phyloP scores from a whole-genome alignment of 345 rosid species.

The Pistacia integerrima region DNA sequence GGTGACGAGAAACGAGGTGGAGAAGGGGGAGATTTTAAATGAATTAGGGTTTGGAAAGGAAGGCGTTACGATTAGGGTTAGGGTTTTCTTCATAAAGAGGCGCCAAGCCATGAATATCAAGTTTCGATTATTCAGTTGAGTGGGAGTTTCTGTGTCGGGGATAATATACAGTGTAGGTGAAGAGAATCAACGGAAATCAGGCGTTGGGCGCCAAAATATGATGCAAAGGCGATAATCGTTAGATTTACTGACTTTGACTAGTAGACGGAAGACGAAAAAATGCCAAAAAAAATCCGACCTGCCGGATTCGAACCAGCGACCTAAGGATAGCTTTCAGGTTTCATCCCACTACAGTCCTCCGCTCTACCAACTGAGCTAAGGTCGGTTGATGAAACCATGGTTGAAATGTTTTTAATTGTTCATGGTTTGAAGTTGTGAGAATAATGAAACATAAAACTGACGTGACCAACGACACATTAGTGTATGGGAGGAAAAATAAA shows the following conservation, averaged over 20 bases:
- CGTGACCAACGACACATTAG: too few relatives aligned
- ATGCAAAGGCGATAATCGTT: background rate
- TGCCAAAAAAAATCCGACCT: conserved; percentile 42
- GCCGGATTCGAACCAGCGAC: conserved; percentile 90
- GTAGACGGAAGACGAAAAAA: background rate
- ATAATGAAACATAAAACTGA: too few relatives aligned
- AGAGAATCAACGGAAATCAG: background rate
- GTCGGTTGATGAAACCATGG: conserved; percentile 36
- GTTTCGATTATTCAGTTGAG: background rate
- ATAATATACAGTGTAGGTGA: background rate
- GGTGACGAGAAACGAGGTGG: conserved; percentile 85
- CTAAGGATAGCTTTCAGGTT: conserved; percentile 46
- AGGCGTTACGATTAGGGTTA: conserved; percentile 28
- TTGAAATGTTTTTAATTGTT: too few relatives aligned
- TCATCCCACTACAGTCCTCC: conserved; percentile 72
- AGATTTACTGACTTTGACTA: background rate
- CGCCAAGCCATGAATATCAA: conserved; percentile 45
- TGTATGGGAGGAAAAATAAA: too few relatives aligned
- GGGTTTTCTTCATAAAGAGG: conserved; percentile 28
- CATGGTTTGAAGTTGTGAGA: too few relatives aligned
- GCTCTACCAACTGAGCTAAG: conserved; percentile 97
- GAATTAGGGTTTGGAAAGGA: conserved; percentile 8
- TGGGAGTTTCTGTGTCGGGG: background rate
- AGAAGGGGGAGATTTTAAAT: conserved; percentile 34
- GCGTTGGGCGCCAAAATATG: conserved; percentile 1